Conservation (phyloP, 129 eudicot genomes). For the sunflower (Helianthus annuus) region HanXRQr2.0-SUNRISE NC_035435.2:63577920-63578419, state of each 20-base stretch:
- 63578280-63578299: no score
- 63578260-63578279: no score
- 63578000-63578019: conserved; percentile 98
- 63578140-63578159: not conserved
- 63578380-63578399: no score
- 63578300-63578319: no score
- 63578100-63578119: not conserved
- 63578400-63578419: no score
- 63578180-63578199: not conserved
- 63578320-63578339: no score
- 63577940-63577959: conserved; percentile 26
- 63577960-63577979: conserved; percentile 65
- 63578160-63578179: not conserved
- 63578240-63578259: no score
- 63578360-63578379: no score
- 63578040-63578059: not conserved
- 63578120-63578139: not conserved
- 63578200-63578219: no score
- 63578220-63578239: no score
- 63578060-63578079: not conserved
- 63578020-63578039: conserved; percentile 50
- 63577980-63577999: conserved; percentile 97
- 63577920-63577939: conserved; percentile 15
- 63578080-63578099: not conserved
- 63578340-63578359: no score